Base-by-base conservation (phyloP, 225 moss, liverwort and hornwort species). In the Marchantia polymorpha region DNA sequence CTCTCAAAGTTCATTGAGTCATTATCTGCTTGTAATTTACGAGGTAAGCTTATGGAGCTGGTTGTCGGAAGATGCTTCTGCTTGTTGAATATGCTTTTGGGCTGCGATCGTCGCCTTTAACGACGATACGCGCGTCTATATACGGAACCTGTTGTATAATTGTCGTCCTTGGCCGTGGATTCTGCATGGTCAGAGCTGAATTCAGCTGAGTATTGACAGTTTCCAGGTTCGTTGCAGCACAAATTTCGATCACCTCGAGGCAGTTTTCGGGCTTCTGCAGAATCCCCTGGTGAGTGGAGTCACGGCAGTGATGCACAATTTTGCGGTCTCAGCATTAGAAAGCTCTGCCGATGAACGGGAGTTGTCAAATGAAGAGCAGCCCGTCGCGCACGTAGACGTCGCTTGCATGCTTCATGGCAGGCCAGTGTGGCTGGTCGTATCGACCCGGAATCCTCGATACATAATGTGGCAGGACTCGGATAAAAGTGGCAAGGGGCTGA, bases 191-290 rank as follows among this genome's bases (percentile, higher is more conserved):
- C 1, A 9, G 65, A 27, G 13, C 16, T 12, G 68, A 7, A 69
- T 39, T 39, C 47, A 23, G 23, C 0, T 9, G 11, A 4, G 48
- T n/a, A 30, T 2, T 58, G 16, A 72, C 56, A 55, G 66, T 4
- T n/a, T 13, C 20, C n/a, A 71, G 71, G 11, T 9, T 69, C 49
- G 10, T 66, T 51, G 90, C 99, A 99, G 99, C 87, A 90, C 99
- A 73, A 99, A 99, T 78, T 91, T 95, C 60, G 91, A 89, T 47
- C 99, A 99, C 77, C 72, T 95, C 69, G 91, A 91, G 82, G 90
- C 90, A 27, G 90, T 95, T 27, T 74, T 89, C 58, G 84, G 81
- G 77, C 86, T 93, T 60, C 82, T 95, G 80, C 89, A 80, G 76
- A 90, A 91, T 55, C 79, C 87, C 78, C 83, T 72, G 10, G 88